Evolutionary conservation across 495 filamentous ascomycete species (phyloP).

Genomic region (Tuber indicum): DNA sequence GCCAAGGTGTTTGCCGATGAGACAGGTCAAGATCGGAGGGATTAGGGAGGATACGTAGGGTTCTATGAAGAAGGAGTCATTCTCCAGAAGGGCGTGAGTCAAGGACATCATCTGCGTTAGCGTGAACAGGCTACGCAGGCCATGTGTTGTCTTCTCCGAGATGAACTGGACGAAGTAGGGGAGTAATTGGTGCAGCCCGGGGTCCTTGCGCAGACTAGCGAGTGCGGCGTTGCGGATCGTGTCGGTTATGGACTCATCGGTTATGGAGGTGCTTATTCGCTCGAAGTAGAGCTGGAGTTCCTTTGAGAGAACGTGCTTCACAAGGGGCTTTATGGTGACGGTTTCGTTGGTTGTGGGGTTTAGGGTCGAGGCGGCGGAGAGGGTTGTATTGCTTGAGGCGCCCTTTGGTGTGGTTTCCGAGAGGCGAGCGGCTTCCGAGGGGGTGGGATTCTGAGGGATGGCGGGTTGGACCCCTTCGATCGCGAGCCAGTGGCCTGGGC

Average conservation of each 20-base stretch:
- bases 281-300: constrained; percentile 97
- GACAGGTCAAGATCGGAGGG: constrained; percentile 84
- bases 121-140: constrained; percentile 74
- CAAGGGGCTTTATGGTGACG: constrained; percentile 73
- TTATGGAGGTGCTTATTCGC: constrained; percentile 75
- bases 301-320: constrained; percentile 91
- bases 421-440: constrained; percentile 63
- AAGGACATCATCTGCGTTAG: constrained; percentile 87
- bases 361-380: constrained; percentile 56
- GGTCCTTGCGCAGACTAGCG: constrained; percentile 72
- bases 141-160: constrained; percentile 87
- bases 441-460: constrained; percentile 89
- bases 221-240: constrained; percentile 74
- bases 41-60: constrained; percentile 83
- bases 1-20: constrained; percentile 78
- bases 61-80: constrained; percentile 73
- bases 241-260: constrained; percentile 70
- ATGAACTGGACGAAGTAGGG: constrained; percentile 96
- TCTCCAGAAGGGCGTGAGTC: constrained; percentile 71
- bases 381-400: constrained; percentile 71
- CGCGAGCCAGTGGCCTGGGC: constrained; percentile 83
- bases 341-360: constrained; percentile 54
- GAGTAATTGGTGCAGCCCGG: constrained; percentile 86
- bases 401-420: constrained; percentile 85
- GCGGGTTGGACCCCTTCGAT: constrained; percentile 94